phyloP scores from a whole-genome alignment of 345 rosid species.

The Rubroshorea leprosula region DNA sequence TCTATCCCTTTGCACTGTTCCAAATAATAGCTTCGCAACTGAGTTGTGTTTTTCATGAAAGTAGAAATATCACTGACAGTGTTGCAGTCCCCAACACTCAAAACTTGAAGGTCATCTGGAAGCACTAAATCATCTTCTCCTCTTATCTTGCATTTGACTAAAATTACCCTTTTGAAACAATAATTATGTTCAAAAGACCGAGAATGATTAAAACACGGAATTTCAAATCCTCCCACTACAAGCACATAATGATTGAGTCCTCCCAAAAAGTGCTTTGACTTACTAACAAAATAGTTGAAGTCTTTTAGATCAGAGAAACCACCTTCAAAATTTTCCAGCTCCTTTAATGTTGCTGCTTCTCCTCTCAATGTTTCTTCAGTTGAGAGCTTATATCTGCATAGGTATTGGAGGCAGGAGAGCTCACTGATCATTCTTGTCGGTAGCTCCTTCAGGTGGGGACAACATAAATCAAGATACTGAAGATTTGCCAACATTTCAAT shows the following conservation, averaged over 20 bases:
- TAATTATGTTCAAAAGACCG: too few relatives aligned
- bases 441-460: background rate
- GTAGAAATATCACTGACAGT: background rate
- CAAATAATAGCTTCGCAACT: too few relatives aligned
- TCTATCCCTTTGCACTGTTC: too few relatives aligned
- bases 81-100: background rate
- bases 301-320: background rate
- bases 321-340: background rate
- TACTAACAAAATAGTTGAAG: background rate
- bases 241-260: background rate
- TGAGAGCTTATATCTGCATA: background rate
- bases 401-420: constrained; percentile 8
- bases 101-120: background rate
- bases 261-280: background rate
- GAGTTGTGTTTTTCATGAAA: too few relatives aligned
- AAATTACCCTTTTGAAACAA: background rate
- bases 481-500: constrained; percentile 17
- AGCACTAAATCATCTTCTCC: background rate
- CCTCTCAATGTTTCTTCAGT: background rate
- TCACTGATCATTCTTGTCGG: constrained; percentile 14
- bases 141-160: background rate
- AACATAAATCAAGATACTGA: background rate
- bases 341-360: constrained; percentile 3
- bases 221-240: too few relatives aligned
- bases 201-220: too few relatives aligned